Conservation (phyloP, 306 rosid genomes). For the Albizia julibrissin region DNA sequence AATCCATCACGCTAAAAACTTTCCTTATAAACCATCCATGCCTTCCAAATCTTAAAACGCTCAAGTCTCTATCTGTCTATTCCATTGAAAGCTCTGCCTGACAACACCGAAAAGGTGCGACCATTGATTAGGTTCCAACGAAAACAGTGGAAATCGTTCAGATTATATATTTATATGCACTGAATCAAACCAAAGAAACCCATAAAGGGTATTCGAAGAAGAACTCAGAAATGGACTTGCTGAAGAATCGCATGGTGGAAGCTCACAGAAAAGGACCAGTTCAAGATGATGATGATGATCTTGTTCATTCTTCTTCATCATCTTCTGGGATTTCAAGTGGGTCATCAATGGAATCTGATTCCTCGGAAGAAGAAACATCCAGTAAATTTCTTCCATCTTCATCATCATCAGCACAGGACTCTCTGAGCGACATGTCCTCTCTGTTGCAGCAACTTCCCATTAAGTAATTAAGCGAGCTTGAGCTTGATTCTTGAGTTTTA, state of each 20-base stretch:
- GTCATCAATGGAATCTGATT: conserved; percentile 18
- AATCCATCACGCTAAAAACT: background rate
- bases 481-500: background rate
- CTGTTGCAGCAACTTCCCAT: conserved; percentile 50
- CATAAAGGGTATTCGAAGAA: background rate
- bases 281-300: conserved; percentile 24
- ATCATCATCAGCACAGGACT: conserved; percentile 17
- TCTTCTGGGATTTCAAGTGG: conserved; percentile 19
- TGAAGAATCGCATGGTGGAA: conserved; percentile 8
- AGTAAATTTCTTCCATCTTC: conserved; percentile 12
- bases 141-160: background rate
- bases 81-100: conserved; percentile 24
- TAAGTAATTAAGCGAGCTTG: conserved; percentile 24
- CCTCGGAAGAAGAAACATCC: conserved; percentile 38
- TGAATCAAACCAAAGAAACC: background rate
- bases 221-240: conserved; percentile 25
- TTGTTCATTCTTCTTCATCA: conserved; percentile 18
- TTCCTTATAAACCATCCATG: conserved; percentile 34
- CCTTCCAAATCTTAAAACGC: background rate
- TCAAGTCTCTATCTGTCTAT: conserved; percentile 1
- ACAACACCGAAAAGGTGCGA: background rate
- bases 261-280: background rate
- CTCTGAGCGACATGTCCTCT: conserved; percentile 44
- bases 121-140: background rate
- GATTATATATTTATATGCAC: background rate